These are phyloP conservation scores for Achlya hypogyna DNA, from an alignment of 352 stramenopile species.

Conservation along the genomic window DNA sequence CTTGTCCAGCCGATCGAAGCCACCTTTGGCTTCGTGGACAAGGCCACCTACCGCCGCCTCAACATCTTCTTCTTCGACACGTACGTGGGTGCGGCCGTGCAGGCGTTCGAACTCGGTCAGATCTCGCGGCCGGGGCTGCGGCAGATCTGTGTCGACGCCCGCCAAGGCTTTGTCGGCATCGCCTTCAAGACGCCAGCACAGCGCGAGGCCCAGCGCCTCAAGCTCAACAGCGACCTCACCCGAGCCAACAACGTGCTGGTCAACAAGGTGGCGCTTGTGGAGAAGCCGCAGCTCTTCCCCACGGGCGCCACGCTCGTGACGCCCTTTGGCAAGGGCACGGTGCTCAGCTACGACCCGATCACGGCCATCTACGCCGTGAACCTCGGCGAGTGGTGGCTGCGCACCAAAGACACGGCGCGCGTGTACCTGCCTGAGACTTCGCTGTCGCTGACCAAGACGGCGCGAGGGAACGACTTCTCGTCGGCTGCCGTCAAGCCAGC, in stretches of 20 bases:
- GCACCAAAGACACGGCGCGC: slow-evolving; percentile 28
- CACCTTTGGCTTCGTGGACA: slow-evolving; percentile 76
- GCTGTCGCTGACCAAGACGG: background rate
- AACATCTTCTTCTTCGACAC: slow-evolving; percentile 90
- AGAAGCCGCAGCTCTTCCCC: slow-evolving; percentile 31
- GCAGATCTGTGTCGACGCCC: slow-evolving; percentile 53
- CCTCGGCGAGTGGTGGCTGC: slow-evolving; percentile 46
- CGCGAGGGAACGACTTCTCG: slow-evolving; percentile 4
- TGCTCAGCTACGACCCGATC: slow-evolving; percentile 47
- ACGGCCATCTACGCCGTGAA: slow-evolving; percentile 81
- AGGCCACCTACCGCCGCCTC: slow-evolving; percentile 71
- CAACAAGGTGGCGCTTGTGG: slow-evolving; percentile 40
- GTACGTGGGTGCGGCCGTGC: slow-evolving; percentile 76
- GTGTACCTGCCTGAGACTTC: slow-evolving; percentile 7
- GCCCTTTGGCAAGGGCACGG: slow-evolving; percentile 61
- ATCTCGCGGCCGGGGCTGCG: slow-evolving; percentile 52
- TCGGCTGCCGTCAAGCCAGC: background rate
- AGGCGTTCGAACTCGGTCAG: slow-evolving; percentile 65
- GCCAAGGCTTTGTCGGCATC: slow-evolving; percentile 47
- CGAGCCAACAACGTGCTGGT: slow-evolving; percentile 65
- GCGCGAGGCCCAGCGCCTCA: slow-evolving; percentile 42
- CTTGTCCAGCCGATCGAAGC: slow-evolving; percentile 77
- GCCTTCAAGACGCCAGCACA: slow-evolving; percentile 40
- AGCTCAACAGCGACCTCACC: slow-evolving; percentile 59
- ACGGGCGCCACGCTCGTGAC: slow-evolving; percentile 56